A percentile compares a stretch with the other conserved stretches of the same genome.
Conservation (phyloP, 352 stramenopile species). For the Plasmopara muralis region DNA sequence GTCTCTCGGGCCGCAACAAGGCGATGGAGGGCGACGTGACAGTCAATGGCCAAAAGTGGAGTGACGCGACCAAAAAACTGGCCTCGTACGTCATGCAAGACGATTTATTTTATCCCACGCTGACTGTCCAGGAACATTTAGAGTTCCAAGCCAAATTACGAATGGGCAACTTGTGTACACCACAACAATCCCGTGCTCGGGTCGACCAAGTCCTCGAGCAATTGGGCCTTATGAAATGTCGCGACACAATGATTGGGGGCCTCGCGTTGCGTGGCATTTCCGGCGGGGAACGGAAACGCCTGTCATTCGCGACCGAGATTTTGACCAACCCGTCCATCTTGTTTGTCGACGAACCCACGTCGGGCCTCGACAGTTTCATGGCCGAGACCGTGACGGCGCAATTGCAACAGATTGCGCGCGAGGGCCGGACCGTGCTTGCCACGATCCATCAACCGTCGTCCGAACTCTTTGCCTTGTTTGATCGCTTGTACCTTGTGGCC, state of each 20-base stretch:
- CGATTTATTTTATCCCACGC: slow-evolving; percentile 81
- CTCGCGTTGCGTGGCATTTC: slow-evolving; percentile 43
- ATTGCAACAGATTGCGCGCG: slow-evolving; percentile 58
- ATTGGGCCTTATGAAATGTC: slow-evolving; percentile 47
- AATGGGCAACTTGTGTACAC: slow-evolving; percentile 38
- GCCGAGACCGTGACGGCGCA: slow-evolving; percentile 38
- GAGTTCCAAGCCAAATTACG: slow-evolving; percentile 76
- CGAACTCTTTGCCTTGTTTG: slow-evolving; percentile 40
- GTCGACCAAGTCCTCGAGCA: slow-evolving; percentile 54
- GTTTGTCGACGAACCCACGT: slow-evolving; percentile 82
- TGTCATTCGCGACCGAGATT: slow-evolving; percentile 81
- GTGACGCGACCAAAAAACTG: slow-evolving; percentile 21
- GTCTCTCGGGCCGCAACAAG: slow-evolving; percentile 87
- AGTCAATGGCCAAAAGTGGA: slow-evolving; percentile 59
- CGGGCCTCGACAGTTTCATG: slow-evolving; percentile 50
- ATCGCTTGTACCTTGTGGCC: slow-evolving; percentile 47
- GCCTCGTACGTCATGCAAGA: slow-evolving; percentile 85
- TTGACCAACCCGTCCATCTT: slow-evolving; percentile 74
- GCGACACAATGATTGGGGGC: slow-evolving; percentile 53
- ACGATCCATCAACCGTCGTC: slow-evolving; percentile 85
- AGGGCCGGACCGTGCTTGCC: slow-evolving; percentile 77
- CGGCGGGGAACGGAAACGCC: slow-evolving; percentile 72
- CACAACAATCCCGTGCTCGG: slow-evolving; percentile 24
- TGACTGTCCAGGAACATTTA: slow-evolving; percentile 88
- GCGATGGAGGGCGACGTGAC: slow-evolving; percentile 45